Evolutionary conservation across 148 eudicot species (phyloP).

Genomic region (Pharnaceum exiguum): DNA sequence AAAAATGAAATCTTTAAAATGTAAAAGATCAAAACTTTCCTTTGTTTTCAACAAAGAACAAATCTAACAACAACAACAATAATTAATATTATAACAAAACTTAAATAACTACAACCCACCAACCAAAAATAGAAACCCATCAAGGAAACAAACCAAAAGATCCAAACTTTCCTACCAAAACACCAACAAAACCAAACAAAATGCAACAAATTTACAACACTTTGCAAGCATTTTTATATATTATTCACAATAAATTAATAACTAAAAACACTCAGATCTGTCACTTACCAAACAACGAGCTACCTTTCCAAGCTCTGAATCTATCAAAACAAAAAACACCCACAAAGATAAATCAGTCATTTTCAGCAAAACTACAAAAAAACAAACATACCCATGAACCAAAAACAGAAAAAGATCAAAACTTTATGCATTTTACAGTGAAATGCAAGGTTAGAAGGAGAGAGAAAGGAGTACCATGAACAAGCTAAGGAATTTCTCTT

Average conservation of each 20-base stretch:
- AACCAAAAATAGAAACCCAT: no score
- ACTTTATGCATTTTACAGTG: neutral
- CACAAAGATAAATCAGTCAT: neutral
- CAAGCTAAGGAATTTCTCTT: neutral
- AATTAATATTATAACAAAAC: no score
- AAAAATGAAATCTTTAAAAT: no score
- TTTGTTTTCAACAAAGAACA: no score
- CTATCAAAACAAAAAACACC: constrained; percentile 20
- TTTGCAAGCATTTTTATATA: no score
- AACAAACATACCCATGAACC: neutral
- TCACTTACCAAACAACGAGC: constrained; percentile 27
- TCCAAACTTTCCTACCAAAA: neutral
- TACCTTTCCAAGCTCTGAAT: constrained; percentile 25
- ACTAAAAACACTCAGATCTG: constrained; percentile 25
- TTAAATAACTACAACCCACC: no score
- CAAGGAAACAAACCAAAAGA: neutral
- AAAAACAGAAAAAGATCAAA: neutral
- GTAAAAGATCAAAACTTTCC: no score
- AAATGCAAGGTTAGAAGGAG: neutral
- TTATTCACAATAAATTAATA: neutral
- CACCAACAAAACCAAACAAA: neutral
- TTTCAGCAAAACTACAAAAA: neutral
- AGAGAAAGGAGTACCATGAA: constrained; percentile 8
- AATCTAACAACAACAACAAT: no score
- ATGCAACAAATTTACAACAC: neutral